Percentiles rank a stretch among this genome's conserved stretches.
Conservation (phyloP, 225 moss, liverwort and hornwort genomes). For the Bryoerythrophyllum caledonicum region DNA sequence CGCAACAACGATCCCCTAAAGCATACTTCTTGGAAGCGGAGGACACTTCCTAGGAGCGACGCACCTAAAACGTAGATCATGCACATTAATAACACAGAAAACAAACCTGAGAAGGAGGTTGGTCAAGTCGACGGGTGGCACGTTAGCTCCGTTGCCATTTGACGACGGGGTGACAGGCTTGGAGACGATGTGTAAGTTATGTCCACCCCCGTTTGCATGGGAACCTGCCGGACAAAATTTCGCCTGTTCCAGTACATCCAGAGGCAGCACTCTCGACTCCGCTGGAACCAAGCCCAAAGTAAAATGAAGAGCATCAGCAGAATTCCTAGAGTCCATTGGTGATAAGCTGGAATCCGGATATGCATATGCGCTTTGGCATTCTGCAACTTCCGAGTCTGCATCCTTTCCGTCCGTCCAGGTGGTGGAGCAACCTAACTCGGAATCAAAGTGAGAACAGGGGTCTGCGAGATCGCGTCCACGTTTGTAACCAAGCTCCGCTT, state of each 20-base stretch:
- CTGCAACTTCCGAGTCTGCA: slow-evolving; percentile 26
- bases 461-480: neutral
- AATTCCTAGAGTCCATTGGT: slow-evolving; percentile 9
- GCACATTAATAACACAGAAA: neutral
- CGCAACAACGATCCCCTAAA: too few species aligned
- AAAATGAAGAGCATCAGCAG: slow-evolving; percentile 13
- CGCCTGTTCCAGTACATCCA: slow-evolving; percentile 7
- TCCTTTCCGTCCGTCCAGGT: slow-evolving; percentile 27
- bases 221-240: neutral
- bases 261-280: neutral
- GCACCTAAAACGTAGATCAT: neutral
- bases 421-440: slow-evolving; percentile 11
- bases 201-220: slow-evolving; percentile 13
- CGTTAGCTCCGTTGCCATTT: slow-evolving; percentile 26
- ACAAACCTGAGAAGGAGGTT: slow-evolving; percentile 43
- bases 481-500: slow-evolving; percentile 8
- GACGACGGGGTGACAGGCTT: slow-evolving; percentile 21
- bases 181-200: neutral
- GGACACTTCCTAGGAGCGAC: too few species aligned
- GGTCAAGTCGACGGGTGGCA: slow-evolving; percentile 33
- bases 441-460: slow-evolving; percentile 14
- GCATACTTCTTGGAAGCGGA: neutral
- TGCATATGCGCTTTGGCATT: slow-evolving; percentile 17
- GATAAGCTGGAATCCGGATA: slow-evolving; percentile 12
- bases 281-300: neutral